Evolutionary conservation across 139 green algal genomes (phyloP).

Genomic region (Micractinium sp.): DNA sequence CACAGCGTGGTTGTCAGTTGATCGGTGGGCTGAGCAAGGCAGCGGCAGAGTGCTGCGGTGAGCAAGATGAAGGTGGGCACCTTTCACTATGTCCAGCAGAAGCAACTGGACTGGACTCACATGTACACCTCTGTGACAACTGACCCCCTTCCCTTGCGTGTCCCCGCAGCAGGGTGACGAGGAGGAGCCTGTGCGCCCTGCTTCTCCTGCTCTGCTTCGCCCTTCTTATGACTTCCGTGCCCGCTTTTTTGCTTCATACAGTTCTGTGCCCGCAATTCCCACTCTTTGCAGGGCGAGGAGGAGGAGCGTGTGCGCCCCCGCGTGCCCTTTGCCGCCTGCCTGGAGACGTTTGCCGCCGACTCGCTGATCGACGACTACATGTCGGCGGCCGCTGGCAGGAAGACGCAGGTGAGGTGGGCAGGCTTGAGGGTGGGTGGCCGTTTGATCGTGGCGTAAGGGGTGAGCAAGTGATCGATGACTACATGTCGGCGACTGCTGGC

Average conservation of each 20-base stretch:
- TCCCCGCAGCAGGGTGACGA: too few species aligned
- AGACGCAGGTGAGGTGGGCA: conserved; percentile 45
- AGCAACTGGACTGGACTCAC: too few species aligned
- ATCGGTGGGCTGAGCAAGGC: not conserved
- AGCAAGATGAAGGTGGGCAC: not conserved
- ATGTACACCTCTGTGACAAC: too few species aligned
- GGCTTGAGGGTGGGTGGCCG: too few species aligned
- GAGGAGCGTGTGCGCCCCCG: conserved; percentile 63
- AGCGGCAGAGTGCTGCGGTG: conserved; percentile 54
- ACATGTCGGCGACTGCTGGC: too few species aligned
- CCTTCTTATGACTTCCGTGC: too few species aligned
- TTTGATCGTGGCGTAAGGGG: too few species aligned
- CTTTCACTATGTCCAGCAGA: not conserved
- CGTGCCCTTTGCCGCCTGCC: conserved; percentile 89
- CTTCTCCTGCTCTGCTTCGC: not conserved
- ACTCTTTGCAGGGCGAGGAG: not conserved
- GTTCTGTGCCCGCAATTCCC: not conserved
- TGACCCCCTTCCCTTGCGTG: too few species aligned
- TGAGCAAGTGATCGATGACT: too few species aligned
- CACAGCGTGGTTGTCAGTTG: too few species aligned
- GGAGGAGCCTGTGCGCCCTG: too few species aligned
- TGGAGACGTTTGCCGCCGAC: conserved; percentile 69
- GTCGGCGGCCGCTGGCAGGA: conserved; percentile 69
- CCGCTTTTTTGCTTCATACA: not conserved
- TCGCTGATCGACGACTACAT: conserved; percentile 85